These are phyloP conservation scores for Penicillium sp. DNA, from an alignment of 2,329 filamentous ascomycete species.

Conservation along the genomic window DNA sequence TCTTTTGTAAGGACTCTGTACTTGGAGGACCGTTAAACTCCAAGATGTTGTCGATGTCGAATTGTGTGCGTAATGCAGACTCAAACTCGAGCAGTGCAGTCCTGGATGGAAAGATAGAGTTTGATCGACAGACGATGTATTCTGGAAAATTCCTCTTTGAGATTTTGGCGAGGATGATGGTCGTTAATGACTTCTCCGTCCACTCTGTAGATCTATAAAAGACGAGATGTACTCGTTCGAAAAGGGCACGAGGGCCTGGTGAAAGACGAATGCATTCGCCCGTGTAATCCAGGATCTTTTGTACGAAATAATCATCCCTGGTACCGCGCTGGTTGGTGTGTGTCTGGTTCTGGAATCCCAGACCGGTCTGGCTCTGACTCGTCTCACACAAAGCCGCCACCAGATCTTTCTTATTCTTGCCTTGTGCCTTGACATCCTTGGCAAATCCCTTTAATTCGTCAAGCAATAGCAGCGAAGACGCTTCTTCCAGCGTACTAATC, in stretches of 20 bases:
- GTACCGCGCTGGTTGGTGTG: conserved; percentile 50
- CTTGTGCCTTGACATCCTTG: conserved; percentile 79
- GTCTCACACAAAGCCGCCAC: conserved; percentile 67
- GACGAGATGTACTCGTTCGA: conserved; percentile 89
- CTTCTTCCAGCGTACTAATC: conserved; percentile 76
- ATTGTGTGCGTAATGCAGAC: conserved; percentile 75
- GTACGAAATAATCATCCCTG: conserved; percentile 67
- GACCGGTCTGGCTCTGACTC: conserved; percentile 68
- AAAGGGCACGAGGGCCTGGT: conserved; percentile 67
- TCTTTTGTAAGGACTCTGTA: conserved; percentile 59
- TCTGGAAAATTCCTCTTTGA: conserved; percentile 80
- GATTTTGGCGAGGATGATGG: conserved; percentile 89
- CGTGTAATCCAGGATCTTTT: conserved; percentile 70
- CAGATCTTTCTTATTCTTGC: conserved; percentile 81
- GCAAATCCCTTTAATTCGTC: conserved; percentile 82
- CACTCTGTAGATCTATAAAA: conserved; percentile 95
- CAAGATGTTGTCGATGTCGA: conserved; percentile 72
- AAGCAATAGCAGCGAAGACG: conserved; percentile 72
- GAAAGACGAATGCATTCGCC: conserved; percentile 83
- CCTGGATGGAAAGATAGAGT: conserved; percentile 80
- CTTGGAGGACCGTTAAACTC: conserved; percentile 71
- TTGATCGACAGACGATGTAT: conserved; percentile 84
- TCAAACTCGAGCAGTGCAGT: conserved; percentile 80
- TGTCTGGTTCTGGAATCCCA: conserved; percentile 59
- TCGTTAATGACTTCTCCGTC: conserved; percentile 94